These are phyloP conservation scores for Dendrobium huoshanense DNA, from an alignment of 106 monocot species.

Conservation along the genomic window DNA sequence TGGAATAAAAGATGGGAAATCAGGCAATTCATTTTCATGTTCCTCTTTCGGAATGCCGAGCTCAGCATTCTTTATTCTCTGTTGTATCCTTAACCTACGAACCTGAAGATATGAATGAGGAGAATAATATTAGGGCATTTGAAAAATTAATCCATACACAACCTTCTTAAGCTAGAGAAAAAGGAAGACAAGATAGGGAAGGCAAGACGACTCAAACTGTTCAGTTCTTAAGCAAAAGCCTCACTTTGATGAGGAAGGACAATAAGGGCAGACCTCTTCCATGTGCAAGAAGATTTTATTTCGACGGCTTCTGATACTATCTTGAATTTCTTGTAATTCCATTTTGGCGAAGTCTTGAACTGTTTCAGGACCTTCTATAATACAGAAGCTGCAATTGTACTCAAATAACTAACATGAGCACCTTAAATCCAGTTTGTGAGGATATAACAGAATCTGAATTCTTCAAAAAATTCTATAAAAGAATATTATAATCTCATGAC, in stretches of 20 bases:
- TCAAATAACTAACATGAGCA: not conserved
- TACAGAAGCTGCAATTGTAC: conserved; percentile 65
- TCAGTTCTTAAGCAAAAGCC: conserved; percentile 66
- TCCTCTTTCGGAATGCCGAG: conserved; percentile 73
- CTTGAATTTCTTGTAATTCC: conserved; percentile 83
- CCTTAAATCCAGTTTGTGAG: not conserved
- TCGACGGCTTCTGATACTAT: conserved; percentile 82
- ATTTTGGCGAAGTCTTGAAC: conserved; percentile 29
- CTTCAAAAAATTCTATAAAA: not conserved
- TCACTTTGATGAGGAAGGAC: conserved; percentile 64
- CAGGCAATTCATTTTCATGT: conserved; percentile 85
- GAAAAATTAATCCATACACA: not conserved
- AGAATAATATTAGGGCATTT: not conserved
- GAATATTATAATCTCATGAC: not conserved
- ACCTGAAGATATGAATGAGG: conserved; percentile 37
- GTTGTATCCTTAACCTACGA: conserved; percentile 94
- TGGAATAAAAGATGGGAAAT: conserved; percentile 98
- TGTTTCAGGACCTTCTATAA: conserved; percentile 43
- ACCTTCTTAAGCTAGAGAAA: not conserved
- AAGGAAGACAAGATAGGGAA: not conserved
- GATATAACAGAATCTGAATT: not conserved
- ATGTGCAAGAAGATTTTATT: conserved; percentile 99
- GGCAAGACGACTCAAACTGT: conserved; percentile 4
- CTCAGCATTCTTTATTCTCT: conserved; percentile 89
- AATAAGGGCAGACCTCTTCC: conserved; percentile 69